Evolutionary conservation across 371 early-diverging fungal species (phyloP), one percentile per base, ranked within the genome.

Genomic region (Mucor irregularis): DNA sequence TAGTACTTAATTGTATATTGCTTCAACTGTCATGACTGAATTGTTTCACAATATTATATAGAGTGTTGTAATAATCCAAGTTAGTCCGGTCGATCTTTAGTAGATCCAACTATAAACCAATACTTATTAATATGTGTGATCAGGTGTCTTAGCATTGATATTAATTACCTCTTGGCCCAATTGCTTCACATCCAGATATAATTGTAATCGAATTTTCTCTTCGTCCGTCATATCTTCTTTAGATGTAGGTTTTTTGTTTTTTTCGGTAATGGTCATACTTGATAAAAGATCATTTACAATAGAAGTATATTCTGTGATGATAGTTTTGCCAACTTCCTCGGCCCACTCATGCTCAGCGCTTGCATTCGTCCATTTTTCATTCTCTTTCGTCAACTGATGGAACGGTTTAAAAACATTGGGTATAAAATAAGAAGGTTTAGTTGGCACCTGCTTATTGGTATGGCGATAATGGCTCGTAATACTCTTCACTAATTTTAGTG

Each of bases 371-470:
- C 69, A 69, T 3, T 49, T 31, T 25, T 56, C 44, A 47, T 68
- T 60, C 19, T 69, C 68, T 10, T 76, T 57, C 16, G 73, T 42
- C 59, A 82, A 84, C 5, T 49, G 38, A n/a, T 54, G 56, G 19
- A 84, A 69, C 0, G 89, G 89, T 26, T 70, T 66, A 40, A 88
- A 67, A 16, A 88, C 69, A 30, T 69, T 69, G 17, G 80, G 66
- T 42, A 89, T 80, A 74, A 83, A 89, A n/a, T 74, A 65, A 4
- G 89, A 88, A 5, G 80, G 68, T 47, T 82, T 80, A 7, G 68
- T 73, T 3, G 90, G 89, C 0, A 81, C 56, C 43, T 71, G 58
- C 14, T 57, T 61, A 61, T 84, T 86, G 13, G 82, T 78, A 39
- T 78, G 67, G 43, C 80, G 57, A 49, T 80, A 82, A 51, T 85